Percentiles rank a stretch among this genome's conserved stretches.
Evolutionary conservation across 169 alveolate genomes (phyloP).

Genomic region (Cryptosporidium xiaoi): DNA sequence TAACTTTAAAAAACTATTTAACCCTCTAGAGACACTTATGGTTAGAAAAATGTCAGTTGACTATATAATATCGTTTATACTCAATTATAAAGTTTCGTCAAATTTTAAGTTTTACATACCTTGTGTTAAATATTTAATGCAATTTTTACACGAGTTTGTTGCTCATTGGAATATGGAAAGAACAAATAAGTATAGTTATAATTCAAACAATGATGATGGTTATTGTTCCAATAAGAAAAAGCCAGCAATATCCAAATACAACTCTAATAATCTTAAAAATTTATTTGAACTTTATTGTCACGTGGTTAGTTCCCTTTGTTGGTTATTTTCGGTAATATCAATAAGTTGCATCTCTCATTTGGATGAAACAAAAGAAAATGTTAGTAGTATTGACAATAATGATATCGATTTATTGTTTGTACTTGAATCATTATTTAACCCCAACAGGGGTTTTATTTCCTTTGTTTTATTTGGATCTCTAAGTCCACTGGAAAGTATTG

Average conservation of each 20-base stretch:
- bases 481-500: conserved; percentile 41
- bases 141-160: conserved; percentile 47
- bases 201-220: neutral
- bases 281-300: conserved; percentile 43
- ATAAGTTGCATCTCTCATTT: neutral
- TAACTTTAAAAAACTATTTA: conserved; percentile 32
- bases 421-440: conserved; percentile 22
- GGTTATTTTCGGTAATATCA: conserved; percentile 4
- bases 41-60: conserved; percentile 51
- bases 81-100: conserved; percentile 5
- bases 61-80: conserved; percentile 41
- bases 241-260: neutral
- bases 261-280: conserved; percentile 11
- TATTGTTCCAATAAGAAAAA: neutral
- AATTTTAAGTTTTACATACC: conserved; percentile 59
- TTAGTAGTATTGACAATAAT: neutral
- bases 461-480: conserved; percentile 39
- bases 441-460: conserved; percentile 39
- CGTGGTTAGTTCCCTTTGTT: conserved; percentile 33
- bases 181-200: neutral
- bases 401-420: neutral
- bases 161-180: conserved; percentile 69
- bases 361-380: too few species aligned
- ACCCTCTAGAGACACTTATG: conserved; percentile 59
- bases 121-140: conserved; percentile 45